Base-by-base conservation (phyloP, 768 basidiomycete genomes). In the Suillus brevipes region DNA sequence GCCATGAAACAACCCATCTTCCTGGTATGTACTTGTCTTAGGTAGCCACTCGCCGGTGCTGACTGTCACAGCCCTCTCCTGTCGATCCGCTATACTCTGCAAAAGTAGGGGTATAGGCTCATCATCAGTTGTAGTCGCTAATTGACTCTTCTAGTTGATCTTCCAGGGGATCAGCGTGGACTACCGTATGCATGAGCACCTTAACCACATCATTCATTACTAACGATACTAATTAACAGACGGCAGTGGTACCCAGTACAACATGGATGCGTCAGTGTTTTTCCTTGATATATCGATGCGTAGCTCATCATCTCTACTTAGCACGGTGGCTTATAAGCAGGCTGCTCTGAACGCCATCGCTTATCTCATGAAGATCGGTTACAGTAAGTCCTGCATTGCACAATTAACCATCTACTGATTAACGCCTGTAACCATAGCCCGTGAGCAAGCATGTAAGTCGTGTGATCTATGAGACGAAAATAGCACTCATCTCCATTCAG, bases 161-260 rank as follows among this genome's bases (percentile, higher is more conserved):
- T 92, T 93, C 68, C 89, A 91, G 70, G 91, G 91, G 3, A 82
- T 92, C 68, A 85, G 88, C 47, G 89, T 91, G 47, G 88, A 91
- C 68, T 81, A 86, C 65, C 88, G 88, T 88, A 70, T 66, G 84
- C 79, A 61, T 59, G 31, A 37, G 37, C 28, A 25, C 40, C 40
- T 36, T 6, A n/a, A 42, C 25, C 49, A 2, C 57, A 67, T 50
- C 45, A 38, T 10, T 8, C 63, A 56, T 65, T 12, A 28, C 59
- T 64, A 58, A 63, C 38, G 10, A 25, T 47, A 10, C 8, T 10
- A 10, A 37, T 62, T 49, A 10, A 42, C 62, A 89, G 88, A 90
- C 59, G 90, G 90, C 1, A 85, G 88, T 69, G 89, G 90, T 13
- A 87, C 83, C 65, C 90, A 91, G 74, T 89, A 90, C 75, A 82